Base-by-base conservation (phyloP, 2,329 filamentous ascomycete species). In the Diaporthe longicolla region DNA sequence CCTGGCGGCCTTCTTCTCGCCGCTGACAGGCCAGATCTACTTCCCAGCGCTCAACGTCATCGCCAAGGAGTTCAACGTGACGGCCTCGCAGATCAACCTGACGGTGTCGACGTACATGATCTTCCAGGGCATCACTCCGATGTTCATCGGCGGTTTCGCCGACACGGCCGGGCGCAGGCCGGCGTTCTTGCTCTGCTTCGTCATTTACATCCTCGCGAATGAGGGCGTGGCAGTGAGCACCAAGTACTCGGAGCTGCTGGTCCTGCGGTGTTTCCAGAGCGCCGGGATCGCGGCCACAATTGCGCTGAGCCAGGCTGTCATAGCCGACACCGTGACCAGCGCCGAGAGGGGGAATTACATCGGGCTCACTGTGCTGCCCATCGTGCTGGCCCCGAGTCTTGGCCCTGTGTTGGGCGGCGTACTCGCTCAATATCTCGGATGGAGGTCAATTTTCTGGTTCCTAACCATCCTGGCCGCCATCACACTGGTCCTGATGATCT, bases 291-390 rank as follows among this genome's bases (percentile, higher is more conserved):
- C 87, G 71, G 88, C 88, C 2, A 92, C 90, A 0, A 84, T 93
- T 6, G 88, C 91, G 0, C 83, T 94, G 4, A 84, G 83, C 37
- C 82, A 81, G 37, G 92, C 88, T 0, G 88, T 93, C 0, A 87
- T 94, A 1, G 89, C 89, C 0, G 93, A 94, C 78, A 84, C 93
- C 9, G 85, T 89, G 15, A 92, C 90, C 0, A 88, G 88, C 2
- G 87, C 87, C 0, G 91, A 94, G 78, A 84, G 92, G 74, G 91
- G 91, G 3, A 83, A 86, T 50, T 91, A 90, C 77, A 86, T 93
- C 70, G 90, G 87, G 54, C 86, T 87, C 77, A 89, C 85, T 32
- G 85, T 84, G 26, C 81, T 85, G 26, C 88, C 85, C 1, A 79
- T 82, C 0, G 84, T 91, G 0, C 78, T 92, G 0, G 83, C 70